These are phyloP conservation scores for Euphorbia schlechtendalii DNA, from an alignment of 441 rosid species.

Conservation along the genomic window DNA sequence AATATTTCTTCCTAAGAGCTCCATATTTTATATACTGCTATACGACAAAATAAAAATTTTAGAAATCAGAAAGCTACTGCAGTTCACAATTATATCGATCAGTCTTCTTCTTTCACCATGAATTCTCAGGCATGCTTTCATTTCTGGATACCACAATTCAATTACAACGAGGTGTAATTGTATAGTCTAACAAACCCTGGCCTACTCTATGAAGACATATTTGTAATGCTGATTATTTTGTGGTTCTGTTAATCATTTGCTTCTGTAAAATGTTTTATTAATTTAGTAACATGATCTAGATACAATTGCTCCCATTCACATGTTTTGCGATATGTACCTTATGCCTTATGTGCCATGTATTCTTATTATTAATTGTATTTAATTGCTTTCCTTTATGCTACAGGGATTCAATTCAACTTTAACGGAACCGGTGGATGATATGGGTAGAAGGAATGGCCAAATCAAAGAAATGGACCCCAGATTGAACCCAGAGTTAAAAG, in stretches of 20 bases:
- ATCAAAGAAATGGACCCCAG: conserved; percentile 66
- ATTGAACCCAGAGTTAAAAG: conserved; percentile 51
- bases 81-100: not conserved
- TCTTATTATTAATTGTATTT: not conserved
- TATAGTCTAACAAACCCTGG: not conserved
- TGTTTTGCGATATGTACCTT: not conserved
- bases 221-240: not conserved
- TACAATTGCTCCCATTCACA: not conserved
- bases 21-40: no score
- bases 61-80: no score
- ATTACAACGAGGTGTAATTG: not conserved
- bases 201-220: not conserved
- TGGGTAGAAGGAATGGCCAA: conserved; percentile 57
- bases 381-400: conserved; percentile 4
- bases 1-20: no score
- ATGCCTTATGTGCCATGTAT: not conserved
- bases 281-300: not conserved
- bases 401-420: conserved; percentile 72
- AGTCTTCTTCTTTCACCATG: not conserved
- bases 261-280: not conserved
- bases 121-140: not conserved
- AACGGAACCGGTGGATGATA: conserved; percentile 49
- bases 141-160: not conserved
- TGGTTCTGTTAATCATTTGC: not conserved
- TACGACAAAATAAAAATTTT: no score